Conservation (phyloP, 345 rosid species). For the Euphorbia tirucalli region DNA sequence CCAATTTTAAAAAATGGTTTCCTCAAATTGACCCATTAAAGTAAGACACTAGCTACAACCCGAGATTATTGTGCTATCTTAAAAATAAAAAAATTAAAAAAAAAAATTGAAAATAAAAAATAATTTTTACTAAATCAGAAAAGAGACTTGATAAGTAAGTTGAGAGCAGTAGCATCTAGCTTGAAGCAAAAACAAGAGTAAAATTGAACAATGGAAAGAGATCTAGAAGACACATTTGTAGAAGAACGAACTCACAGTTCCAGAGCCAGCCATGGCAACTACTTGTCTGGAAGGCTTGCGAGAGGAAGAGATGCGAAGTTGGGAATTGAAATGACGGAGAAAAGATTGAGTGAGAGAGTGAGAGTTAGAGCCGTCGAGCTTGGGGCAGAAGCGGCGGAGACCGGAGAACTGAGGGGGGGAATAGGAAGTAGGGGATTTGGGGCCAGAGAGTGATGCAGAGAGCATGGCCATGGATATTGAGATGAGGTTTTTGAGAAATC, state of each 20-base stretch:
- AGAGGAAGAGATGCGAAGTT: slow-evolving; percentile 49
- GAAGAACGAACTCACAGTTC: slow-evolving; percentile 50
- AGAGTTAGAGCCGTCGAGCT: slow-evolving; percentile 35
- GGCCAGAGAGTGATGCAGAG: slow-evolving; percentile 48
- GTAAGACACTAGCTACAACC: no score
- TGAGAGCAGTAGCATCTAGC: background rate
- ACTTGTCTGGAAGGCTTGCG: slow-evolving; percentile 54
- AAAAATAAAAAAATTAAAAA: no score
- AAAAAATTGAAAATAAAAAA: no score
- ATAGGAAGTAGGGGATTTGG: slow-evolving; percentile 31
- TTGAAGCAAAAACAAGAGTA: no score
- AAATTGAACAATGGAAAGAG: slow-evolving; percentile 2
- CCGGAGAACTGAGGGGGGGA: slow-evolving; percentile 48
- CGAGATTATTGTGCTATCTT: no score
- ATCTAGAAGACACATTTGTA: slow-evolving; percentile 1
- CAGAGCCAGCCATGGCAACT: slow-evolving; percentile 88
- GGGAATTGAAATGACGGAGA: slow-evolving; percentile 40
- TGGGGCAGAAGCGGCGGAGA: slow-evolving; percentile 48
- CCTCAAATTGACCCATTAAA: no score
- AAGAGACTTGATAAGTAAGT: no score
- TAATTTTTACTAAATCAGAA: no score
- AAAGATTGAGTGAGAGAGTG: slow-evolving; percentile 37
- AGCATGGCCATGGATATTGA: slow-evolving; percentile 47
- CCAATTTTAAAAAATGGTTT: no score
- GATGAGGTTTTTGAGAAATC: background rate